Evolutionary conservation across 2,329 filamentous ascomycete genomes (phyloP).

Genomic region (Colletotrichum eremochloae): DNA sequence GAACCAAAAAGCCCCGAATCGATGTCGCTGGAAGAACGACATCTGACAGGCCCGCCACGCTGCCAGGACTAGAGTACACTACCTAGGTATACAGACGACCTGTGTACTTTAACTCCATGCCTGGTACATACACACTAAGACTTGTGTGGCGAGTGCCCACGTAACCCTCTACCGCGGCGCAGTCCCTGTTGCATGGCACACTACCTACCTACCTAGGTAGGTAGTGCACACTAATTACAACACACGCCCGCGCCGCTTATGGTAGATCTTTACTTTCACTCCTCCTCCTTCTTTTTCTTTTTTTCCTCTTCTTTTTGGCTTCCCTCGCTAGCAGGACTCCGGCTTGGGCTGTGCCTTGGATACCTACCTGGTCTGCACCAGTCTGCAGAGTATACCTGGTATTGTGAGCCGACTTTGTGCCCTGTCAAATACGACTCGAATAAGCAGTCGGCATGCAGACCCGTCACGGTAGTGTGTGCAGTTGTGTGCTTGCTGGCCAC

Average conservation of each 20-base stretch:
- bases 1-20: neutral
- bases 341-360: neutral
- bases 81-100: too few species aligned
- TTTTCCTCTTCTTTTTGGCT: neutral
- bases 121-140: too few species aligned
- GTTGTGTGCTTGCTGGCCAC: too few species aligned
- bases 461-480: too few species aligned
- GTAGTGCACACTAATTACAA: neutral
- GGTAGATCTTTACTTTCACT: neutral
- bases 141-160: constrained; percentile 30
- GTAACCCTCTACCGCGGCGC: constrained; percentile 1
- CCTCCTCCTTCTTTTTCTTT: neutral
- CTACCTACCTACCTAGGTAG: neutral
- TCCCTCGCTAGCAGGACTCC: neutral
- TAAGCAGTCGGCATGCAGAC: neutral
- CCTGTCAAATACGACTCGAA: neutral
- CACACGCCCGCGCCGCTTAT: neutral
- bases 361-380: too few species aligned
- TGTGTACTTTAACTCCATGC: too few species aligned
- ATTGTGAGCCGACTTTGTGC: neutral
- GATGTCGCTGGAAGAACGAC: neutral
- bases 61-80: neutral
- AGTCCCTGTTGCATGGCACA: neutral
- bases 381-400: too few species aligned
- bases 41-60: constrained; percentile 6